Evolutionary conservation across 306 rosid species (phyloP), one percentile per base, ranked within the genome.

Genomic region (Phaseolus lunatus): DNA sequence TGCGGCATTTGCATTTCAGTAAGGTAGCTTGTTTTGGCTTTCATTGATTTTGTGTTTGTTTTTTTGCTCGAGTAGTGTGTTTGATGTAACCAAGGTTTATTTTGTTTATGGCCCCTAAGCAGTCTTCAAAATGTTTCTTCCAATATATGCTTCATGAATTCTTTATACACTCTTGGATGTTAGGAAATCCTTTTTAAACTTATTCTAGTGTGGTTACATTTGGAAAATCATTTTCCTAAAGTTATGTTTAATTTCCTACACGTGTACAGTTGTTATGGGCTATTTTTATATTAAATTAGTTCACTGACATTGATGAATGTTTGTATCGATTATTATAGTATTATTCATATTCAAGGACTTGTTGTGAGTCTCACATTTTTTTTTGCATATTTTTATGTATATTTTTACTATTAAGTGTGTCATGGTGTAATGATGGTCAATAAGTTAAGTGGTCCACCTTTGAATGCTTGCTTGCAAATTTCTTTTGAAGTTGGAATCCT

Each of bases 401-500:
- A 1, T 48, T 53, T 39, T 43, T 29, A n/a, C 47, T 41, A 37
- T 45, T n/a, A 67, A 77, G 70, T 35, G 45, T 6, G 27, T 37
- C 44, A 33, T n/a, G 0, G 24, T 75, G 29, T 37, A 27, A 9
- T 37, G 66, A 73, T 52, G 66, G 48, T 79, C 65, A 44, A 64
- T 81, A 11, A 75, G 23, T 39, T 41, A 81, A 57, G 78, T 57
- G 78, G 78, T 71, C 61, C 50, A 53, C 7, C 6, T 15, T 23
- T 20, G 56, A 76, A 69, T 83, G 70, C 47, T 73, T 72, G 80
- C 71, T 83, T 85, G 84, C 87, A 90, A 93, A 82, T 81, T 56
- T 92, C 97, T 64, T 95, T 95, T 45, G 92, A 92, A 72, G 98
- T 95, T 31, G 97, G 98, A 1, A 85, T 86, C 64, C 86, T 90